A percentile compares a stretch with the other conserved stretches of the same genome.
Conservation (phyloP, 352 stramenopile genomes). For the Saprolegnia parasitica region DNA sequence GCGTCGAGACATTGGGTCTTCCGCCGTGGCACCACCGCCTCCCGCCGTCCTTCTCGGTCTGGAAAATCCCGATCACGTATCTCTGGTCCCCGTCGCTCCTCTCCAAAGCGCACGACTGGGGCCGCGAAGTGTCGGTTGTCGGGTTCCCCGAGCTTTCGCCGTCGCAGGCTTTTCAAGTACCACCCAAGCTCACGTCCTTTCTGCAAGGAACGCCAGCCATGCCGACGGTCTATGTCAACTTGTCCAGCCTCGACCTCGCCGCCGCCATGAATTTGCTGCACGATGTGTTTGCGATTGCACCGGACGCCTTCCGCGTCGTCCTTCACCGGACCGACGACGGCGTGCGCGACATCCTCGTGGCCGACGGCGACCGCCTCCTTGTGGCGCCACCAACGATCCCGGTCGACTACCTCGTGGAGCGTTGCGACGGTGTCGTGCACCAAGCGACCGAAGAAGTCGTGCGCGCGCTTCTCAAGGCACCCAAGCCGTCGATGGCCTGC, state of each 20-base stretch:
- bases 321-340: background rate
- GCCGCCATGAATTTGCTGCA: background rate
- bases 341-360: background rate
- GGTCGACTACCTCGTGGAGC: conserved; percentile 1
- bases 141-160: conserved; percentile 43
- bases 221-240: conserved; percentile 7
- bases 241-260: background rate
- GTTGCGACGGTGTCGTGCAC: conserved; percentile 1
- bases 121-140: conserved; percentile 46
- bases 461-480: conserved; percentile 6
- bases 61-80: conserved; percentile 63
- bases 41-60: conserved; percentile 43
- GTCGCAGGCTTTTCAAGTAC: background rate
- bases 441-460: background rate
- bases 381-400: background rate
- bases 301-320: background rate
- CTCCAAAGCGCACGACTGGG: conserved; percentile 59
- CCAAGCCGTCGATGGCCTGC: conserved; percentile 11
- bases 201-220: background rate
- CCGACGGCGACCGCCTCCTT: conserved; percentile 1
- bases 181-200: background rate
- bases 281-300: background rate
- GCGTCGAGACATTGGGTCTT: conserved; percentile 43
- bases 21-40: conserved; percentile 37
- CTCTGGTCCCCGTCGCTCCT: conserved; percentile 60